These are phyloP conservation scores for Naganishia vaughanmartiniae DNA, from an alignment of 768 basidiomycete genomes.

Conservation along the genomic window DNA sequence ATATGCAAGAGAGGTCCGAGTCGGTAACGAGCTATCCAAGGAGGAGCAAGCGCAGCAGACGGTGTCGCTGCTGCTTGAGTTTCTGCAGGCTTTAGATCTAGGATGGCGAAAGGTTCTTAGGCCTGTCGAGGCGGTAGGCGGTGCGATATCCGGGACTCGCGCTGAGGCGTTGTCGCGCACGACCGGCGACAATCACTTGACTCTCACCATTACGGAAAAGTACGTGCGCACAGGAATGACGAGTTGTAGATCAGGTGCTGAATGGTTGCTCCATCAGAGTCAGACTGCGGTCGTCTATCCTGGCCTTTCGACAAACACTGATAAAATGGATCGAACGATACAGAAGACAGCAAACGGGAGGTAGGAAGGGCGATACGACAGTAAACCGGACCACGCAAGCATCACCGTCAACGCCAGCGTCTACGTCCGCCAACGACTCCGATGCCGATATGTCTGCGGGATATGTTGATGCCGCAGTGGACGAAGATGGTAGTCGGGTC, in stretches of 20 bases:
- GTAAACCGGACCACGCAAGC: neutral
- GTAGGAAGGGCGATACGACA: neutral
- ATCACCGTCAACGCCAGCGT: neutral
- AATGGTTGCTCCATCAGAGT: neutral
- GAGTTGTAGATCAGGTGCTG: neutral
- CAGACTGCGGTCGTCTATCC: conserved; percentile 3
- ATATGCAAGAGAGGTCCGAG: neutral
- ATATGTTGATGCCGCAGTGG: neutral
- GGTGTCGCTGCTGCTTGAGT: neutral
- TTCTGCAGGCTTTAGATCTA: neutral
- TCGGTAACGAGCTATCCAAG: neutral
- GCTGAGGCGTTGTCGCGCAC: neutral
- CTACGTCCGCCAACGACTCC: neutral
- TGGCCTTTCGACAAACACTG: neutral
- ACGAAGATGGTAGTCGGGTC: neutral
- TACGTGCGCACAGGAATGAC: neutral
- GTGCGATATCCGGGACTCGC: neutral
- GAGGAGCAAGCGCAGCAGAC: conserved; percentile 4
- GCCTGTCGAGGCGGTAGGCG: neutral
- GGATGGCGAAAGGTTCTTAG: conserved; percentile 6
- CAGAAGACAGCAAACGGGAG: neutral
- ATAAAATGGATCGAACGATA: conserved; percentile 8
- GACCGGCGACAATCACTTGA: neutral
- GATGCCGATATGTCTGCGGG: conserved; percentile 3
- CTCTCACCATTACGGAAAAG: conserved; percentile 5